phyloP scores from a whole-genome alignment of 495 filamentous ascomycete genomes.

The Immersiella caudata region DNA sequence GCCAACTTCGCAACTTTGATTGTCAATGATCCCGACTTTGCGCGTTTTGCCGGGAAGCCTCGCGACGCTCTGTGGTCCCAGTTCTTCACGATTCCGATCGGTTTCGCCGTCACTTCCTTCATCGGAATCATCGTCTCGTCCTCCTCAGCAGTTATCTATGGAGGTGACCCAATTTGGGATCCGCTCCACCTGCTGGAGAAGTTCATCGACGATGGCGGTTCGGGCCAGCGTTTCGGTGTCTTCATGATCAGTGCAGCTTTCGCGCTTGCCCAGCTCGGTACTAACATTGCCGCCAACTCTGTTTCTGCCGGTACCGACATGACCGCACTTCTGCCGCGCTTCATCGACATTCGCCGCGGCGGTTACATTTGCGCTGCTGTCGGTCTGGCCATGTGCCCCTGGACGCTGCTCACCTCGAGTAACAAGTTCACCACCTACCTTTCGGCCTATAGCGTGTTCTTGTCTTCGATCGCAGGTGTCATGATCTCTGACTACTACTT shows the following conservation, averaged over 20 bases:
- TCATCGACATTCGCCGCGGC: slow-evolving; percentile 84
- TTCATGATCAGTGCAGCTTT: slow-evolving; percentile 86
- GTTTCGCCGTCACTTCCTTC: slow-evolving; percentile 87
- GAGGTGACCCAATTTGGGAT: slow-evolving; percentile 78
- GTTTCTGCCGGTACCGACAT: slow-evolving; percentile 89
- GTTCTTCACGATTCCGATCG: slow-evolving; percentile 80
- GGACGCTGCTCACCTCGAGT: slow-evolving; percentile 73
- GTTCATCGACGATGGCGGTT: slow-evolving; percentile 75
- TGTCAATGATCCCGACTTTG: slow-evolving; percentile 86
- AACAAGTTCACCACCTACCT: slow-evolving; percentile 96
- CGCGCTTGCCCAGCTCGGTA: slow-evolving; percentile 83
- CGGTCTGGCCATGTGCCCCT: slow-evolving; percentile 88
- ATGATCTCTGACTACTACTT: slow-evolving; percentile 91
- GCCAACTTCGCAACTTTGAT: slow-evolving; percentile 92
- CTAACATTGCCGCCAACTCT: slow-evolving; percentile 92
- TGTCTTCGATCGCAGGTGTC: slow-evolving; percentile 88
- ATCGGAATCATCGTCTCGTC: slow-evolving; percentile 95
- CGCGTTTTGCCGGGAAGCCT: slow-evolving; percentile 81
- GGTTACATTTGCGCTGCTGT: slow-evolving; percentile 86
- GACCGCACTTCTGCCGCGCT: slow-evolving; percentile 87
- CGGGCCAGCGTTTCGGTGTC: slow-evolving; percentile 79
- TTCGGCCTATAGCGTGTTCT: slow-evolving; percentile 92
- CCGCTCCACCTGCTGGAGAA: slow-evolving; percentile 73
- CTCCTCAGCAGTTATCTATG: slow-evolving; percentile 76
- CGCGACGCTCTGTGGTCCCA: slow-evolving; percentile 88